Percentiles rank a stretch among this genome's conserved stretches.
Conservation (phyloP, 2,329 filamentous ascomycete genomes). For the Pleomassaria siparia region DNA sequence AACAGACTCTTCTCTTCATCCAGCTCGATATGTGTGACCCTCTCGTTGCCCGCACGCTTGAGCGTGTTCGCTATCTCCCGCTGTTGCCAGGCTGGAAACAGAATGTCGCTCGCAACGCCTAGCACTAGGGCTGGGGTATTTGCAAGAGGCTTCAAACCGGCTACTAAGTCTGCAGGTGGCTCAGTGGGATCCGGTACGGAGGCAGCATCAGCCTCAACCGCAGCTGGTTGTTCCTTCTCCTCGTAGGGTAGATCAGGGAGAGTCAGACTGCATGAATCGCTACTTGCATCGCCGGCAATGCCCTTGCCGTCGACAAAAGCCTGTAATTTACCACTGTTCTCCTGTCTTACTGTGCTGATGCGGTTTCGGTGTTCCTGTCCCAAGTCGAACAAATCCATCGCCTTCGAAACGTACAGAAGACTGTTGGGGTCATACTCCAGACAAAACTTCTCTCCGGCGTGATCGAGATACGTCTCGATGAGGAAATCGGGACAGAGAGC, state of each 20-base stretch:
- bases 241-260: slow-evolving; percentile 83
- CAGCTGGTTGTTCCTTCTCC: slow-evolving; percentile 66
- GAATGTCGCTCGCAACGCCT: slow-evolving; percentile 91
- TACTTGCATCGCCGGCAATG: slow-evolving; percentile 20
- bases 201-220: slow-evolving; percentile 13
- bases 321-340: slow-evolving; percentile 61
- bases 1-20: slow-evolving; percentile 94
- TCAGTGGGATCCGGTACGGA: slow-evolving; percentile 45
- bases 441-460: slow-evolving; percentile 97
- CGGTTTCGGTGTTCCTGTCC: slow-evolving; percentile 69
- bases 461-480: slow-evolving; percentile 97
- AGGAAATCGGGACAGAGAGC: slow-evolving; percentile 97
- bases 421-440: slow-evolving; percentile 96
- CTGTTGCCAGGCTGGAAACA: slow-evolving; percentile 98
- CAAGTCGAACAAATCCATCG: slow-evolving; percentile 97
- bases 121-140: slow-evolving; percentile 84
- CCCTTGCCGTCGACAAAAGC: slow-evolving; percentile 40
- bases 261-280: slow-evolving; percentile 72
- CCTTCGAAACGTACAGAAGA: slow-evolving; percentile 93
- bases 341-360: slow-evolving; percentile 62
- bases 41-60: slow-evolving; percentile 72
- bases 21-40: slow-evolving; percentile 84
- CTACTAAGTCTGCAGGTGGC: slow-evolving; percentile 77
- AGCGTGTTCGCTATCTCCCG: slow-evolving; percentile 87
- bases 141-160: slow-evolving; percentile 69